A percentile compares a stretch with the other conserved stretches of the same genome.
Conservation (phyloP, 2,329 filamentous ascomycete genomes). For the Trichoderma atroviride region DNA sequence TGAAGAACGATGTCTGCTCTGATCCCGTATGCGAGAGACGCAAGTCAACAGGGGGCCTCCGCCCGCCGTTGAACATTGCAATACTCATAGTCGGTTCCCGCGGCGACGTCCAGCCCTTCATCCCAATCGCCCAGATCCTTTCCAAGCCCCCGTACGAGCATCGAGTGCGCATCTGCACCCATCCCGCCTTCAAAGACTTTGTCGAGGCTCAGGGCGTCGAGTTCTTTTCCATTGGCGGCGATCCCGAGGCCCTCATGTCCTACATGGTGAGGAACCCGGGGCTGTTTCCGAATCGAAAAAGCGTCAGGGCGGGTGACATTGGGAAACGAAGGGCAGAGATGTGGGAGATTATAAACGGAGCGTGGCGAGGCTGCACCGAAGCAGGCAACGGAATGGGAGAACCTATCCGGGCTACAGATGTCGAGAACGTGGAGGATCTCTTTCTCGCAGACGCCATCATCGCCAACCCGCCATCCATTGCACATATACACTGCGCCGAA, state of each 20-base stretch:
- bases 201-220: conserved; percentile 56
- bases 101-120: conserved; percentile 54
- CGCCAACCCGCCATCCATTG: conserved; percentile 56
- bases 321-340: conserved; percentile 41
- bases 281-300: conserved; percentile 42
- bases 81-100: conserved; percentile 41
- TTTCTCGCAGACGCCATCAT: conserved; percentile 60
- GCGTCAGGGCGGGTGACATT: conserved; percentile 43
- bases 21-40: background rate
- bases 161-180: conserved; percentile 60
- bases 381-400: conserved; percentile 39
- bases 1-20: background rate
- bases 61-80: conserved; percentile 37
- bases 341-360: conserved; percentile 43
- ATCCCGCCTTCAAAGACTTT: conserved; percentile 56
- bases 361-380: conserved; percentile 44
- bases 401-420: conserved; percentile 34
- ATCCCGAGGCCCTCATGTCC: conserved; percentile 53
- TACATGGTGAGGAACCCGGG: conserved; percentile 48
- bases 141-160: conserved; percentile 47
- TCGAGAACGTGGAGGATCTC: conserved; percentile 37
- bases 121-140: conserved; percentile 56
- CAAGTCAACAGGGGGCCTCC: conserved; percentile 24
- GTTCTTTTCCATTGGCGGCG: conserved; percentile 60
- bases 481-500: conserved; percentile 56